Conservation (phyloP, 257 asterid genomes). For the Perilla frutescens region DNA sequence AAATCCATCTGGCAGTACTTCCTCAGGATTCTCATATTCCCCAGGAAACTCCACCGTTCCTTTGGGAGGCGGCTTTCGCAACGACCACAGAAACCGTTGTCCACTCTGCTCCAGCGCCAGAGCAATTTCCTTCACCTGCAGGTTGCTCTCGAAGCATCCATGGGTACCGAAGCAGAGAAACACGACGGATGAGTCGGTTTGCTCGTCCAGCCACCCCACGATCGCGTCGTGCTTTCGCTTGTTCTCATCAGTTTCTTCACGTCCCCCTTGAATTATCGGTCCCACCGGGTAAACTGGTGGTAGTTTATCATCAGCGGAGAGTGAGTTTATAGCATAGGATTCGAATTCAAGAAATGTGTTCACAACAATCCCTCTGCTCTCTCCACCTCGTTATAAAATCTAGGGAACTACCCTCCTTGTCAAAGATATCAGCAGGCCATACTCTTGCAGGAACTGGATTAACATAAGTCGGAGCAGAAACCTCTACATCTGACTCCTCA, state of each 20-base stretch:
- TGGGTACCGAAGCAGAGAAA: constrained; percentile 52
- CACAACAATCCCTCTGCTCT: constrained; percentile 42
- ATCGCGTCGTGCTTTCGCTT: not conserved
- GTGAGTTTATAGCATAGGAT: constrained; percentile 29
- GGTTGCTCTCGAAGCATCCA: constrained; percentile 34
- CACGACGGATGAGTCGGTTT: constrained; percentile 43
- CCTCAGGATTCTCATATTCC: constrained; percentile 33
- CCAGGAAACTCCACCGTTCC: constrained; percentile 17
- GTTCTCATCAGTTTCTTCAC: not conserved
- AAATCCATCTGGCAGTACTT: constrained; percentile 45
- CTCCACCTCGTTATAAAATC: constrained; percentile 9
- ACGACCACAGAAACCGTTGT: constrained; percentile 46
- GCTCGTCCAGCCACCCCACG: constrained; percentile 43
- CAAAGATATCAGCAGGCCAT: constrained; percentile 32
- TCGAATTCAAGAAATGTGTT: constrained; percentile 51
- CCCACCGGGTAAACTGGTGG: constrained; percentile 50
- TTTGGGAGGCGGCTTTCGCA: constrained; percentile 43
- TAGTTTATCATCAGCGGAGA: constrained; percentile 9
- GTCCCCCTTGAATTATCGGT: constrained; percentile 36
- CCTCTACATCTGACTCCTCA: not conserved
- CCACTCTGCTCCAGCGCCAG: constrained; percentile 44
- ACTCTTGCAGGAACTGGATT: constrained; percentile 40
- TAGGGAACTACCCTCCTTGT: constrained; percentile 15
- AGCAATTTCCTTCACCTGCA: constrained; percentile 44
- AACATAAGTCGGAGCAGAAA: constrained; percentile 14